A percentile compares a stretch with the other conserved stretches of the same genome.
phyloP scores from a whole-genome alignment of 2,329 filamentous ascomycete species.

The Nigrospora oryzae region DNA sequence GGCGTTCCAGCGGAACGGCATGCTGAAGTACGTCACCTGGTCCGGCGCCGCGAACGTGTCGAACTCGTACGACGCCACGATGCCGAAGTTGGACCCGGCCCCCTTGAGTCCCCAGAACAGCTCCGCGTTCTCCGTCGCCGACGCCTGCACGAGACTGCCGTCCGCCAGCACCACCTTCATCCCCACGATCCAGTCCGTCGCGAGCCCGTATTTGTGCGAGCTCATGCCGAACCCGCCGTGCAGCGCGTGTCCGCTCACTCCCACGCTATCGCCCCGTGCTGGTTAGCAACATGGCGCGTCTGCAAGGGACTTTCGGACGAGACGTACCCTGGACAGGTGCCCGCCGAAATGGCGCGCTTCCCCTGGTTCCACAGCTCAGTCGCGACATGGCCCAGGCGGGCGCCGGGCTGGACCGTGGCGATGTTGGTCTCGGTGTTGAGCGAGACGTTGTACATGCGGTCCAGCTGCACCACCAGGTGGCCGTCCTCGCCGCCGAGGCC shows the following conservation, averaged over 20 bases:
- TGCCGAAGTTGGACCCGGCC: conserved; percentile 1
- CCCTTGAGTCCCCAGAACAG: neutral
- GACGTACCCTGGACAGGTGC: conserved; percentile 26
- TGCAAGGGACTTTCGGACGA: conserved; percentile 27
- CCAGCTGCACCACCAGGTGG: conserved; percentile 33
- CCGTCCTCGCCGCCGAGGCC: conserved; percentile 35
- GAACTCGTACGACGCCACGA: conserved; percentile 1
- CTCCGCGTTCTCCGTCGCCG: neutral
- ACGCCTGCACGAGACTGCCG: conserved; percentile 6
- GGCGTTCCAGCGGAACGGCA: neutral
- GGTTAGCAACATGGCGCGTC: conserved; percentile 26
- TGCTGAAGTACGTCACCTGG: conserved; percentile 2
- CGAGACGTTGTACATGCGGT: conserved; percentile 30
- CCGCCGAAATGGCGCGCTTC: conserved; percentile 23
- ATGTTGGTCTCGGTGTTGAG: conserved; percentile 27
- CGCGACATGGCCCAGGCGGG: conserved; percentile 30
- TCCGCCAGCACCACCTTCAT: conserved; percentile 19
- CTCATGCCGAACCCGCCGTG: conserved; percentile 26
- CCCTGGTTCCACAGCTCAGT: conserved; percentile 19
- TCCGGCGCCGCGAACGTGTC: neutral
- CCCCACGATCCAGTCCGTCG: conserved; percentile 33
- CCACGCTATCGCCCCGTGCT: conserved; percentile 21
- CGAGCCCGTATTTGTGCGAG: conserved; percentile 33
- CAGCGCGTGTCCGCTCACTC: conserved; percentile 25
- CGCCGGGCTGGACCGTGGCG: conserved; percentile 31